Evolutionary conservation across 2,329 filamentous ascomycete genomes (phyloP), one percentile per base, ranked within the genome.

Genomic region (Verticillium klebahnii): DNA sequence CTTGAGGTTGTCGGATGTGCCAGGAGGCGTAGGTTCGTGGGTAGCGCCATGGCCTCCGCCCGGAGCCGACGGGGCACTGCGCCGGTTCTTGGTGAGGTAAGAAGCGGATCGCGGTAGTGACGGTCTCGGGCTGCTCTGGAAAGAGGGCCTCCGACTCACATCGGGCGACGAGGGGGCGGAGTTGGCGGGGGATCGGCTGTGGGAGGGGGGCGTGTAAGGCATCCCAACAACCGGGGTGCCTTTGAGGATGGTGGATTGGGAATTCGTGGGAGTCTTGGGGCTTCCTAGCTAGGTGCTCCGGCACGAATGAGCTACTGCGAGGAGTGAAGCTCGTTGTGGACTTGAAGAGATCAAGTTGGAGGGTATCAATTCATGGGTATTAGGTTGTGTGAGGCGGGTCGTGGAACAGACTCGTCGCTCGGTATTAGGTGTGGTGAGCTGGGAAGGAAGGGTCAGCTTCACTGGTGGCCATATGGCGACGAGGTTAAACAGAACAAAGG

Each of bases 171-270:
- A 71, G 59, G 83, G 78, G 63, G 80, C 79, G 69, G 86, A 87
- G 64, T 83, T 80, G 68, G 85, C 80, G 71, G 86, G 85, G 64
- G 86, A 88, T 72, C 82, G 79, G 56, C 54, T 58, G 72, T 85
- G 85, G 69, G 88, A 86, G 66, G 91, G 91, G 64, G 91, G 91
- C 76, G 91, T 95, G 81, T 95, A 95, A 86, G 91, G 91, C 91
- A 95, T 95, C 80, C 84, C 80, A 74, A 74, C 69, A 61, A 67
- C 67, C 70, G 67, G 37, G 34, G 31, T 56, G 52, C 29, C 23
- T 45, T 19, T n/a, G 14, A 32, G 45, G 39, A 45, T 61, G n/a
- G 40, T 45, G 29, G 17, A 32, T 17, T 59, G 57, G 56, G 62
- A 62, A 57, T 31, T 62, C 64, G 40, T 12, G 19, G 19, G 40